Evolutionary conservation across 2,329 filamentous ascomycete species (phyloP), one percentile per base, ranked within the genome.

Genomic region (Zasmidium citrigriseum): DNA sequence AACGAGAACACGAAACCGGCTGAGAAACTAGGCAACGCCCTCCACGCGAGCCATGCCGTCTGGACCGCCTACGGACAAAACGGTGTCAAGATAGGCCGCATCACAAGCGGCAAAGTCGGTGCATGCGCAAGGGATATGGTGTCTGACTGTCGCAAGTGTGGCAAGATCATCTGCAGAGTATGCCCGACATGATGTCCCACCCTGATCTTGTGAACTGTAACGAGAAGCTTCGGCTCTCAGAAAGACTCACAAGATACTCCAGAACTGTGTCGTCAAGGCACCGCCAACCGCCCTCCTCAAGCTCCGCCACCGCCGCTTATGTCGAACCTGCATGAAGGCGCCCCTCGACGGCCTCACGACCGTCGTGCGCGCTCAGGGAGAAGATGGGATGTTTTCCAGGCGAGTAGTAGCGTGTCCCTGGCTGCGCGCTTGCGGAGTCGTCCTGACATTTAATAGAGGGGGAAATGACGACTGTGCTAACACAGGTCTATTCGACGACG

Each of bases 211-310:
- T 49, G 12, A 14, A n/a, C 3, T 16, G 9, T 11, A 49, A 25
- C 21, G 16, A 9, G 27, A 24, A 25, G 41, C n/a, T 23, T 54
- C 16, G 18, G 12, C 24, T 12, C 24, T 22, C 14, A 44, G n/a
- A 11, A 25, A 45, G 20, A 59, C 62, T 63, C 47, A 63, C 48
- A 34, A 45, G 24, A 34, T 49, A 5, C 16, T 27, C 53, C 73
- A 96, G 91, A 98, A 98, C 67, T 98, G 93, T 75, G 88, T 88
- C 4, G 89, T 91, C 69, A 96, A 97, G 75, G 86, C 89, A 0
- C 91, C 91, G 0, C 85, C 88, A 2, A 80, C 82, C 1, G 78
- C 82, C 27, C 81, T 86, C 21, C 81, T 96, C 38, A 86, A 85
- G 45, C 85, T 88, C 61, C 87, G 93, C 41, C 89, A 96, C 72